Percentiles rank a stretch among this genome's conserved stretches.
Conservation (phyloP, 352 stramenopile species). For the Globisporangium canariense region DNA sequence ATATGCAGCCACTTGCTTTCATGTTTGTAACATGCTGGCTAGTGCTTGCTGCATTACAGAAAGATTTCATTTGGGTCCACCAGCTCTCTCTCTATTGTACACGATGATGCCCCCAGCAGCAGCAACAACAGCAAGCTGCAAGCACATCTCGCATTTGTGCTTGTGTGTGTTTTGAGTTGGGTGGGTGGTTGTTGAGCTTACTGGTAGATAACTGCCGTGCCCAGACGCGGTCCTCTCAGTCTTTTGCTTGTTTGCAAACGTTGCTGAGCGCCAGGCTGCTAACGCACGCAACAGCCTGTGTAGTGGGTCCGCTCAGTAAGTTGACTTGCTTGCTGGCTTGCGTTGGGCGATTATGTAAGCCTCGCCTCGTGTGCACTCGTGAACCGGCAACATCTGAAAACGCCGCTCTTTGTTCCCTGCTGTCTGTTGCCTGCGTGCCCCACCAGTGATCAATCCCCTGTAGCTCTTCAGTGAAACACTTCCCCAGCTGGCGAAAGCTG, state of each 20-base stretch:
- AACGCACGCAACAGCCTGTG: not conserved
- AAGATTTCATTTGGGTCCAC: not conserved
- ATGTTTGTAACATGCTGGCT: slow-evolving; percentile 6
- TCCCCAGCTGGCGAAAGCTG: slow-evolving; percentile 4
- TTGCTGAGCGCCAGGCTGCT: not conserved
- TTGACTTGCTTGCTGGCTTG: not conserved
- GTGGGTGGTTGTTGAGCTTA: slow-evolving; percentile 1
- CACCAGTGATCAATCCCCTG: too few relatives aligned
- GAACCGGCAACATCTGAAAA: not conserved
- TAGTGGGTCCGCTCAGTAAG: not conserved
- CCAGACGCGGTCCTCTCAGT: not conserved
- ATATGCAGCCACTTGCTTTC: not conserved
- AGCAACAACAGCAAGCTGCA: not conserved
- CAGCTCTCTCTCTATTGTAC: not conserved
- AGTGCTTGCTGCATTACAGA: slow-evolving; percentile 2
- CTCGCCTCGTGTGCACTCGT: not conserved
- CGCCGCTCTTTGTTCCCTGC: too few relatives aligned
- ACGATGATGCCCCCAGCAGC: too few relatives aligned
- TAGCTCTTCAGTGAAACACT: slow-evolving; percentile 3
- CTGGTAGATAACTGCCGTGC: slow-evolving; percentile 1
- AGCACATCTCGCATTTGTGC: not conserved
- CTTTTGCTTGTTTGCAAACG: not conserved
- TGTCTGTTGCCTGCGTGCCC: not conserved
- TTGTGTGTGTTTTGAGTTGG: not conserved
- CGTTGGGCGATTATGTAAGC: slow-evolving; percentile 2